A percentile compares a stretch with the other conserved stretches of the same genome.
phyloP scores from a whole-genome alignment of 2,329 filamentous ascomycete genomes.

The Nemania serpens region DNA sequence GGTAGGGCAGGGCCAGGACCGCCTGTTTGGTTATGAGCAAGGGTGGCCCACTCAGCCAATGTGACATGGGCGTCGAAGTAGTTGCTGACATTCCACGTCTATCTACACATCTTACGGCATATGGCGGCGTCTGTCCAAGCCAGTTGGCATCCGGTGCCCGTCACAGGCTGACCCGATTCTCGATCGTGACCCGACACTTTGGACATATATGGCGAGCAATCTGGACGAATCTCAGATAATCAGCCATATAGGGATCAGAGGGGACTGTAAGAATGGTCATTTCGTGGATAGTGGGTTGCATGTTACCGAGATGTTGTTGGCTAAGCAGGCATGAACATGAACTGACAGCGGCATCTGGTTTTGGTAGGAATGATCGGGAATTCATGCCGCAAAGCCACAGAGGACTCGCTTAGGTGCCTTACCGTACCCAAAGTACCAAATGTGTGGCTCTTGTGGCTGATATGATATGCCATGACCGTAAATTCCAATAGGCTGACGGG shows the following conservation, averaged over 20 bases:
- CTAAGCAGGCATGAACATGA: too few species aligned
- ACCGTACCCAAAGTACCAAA: too few species aligned
- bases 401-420: too few species aligned
- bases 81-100: conserved; percentile 13
- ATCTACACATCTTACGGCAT: conserved; percentile 16
- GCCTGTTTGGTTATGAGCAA: not conserved
- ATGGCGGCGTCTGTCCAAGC: not conserved
- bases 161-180: not conserved
- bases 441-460: conserved; percentile 3
- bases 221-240: not conserved
- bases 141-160: not conserved
- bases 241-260: not conserved
- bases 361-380: too few species aligned
- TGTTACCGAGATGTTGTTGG: too few species aligned
- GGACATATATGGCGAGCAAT: not conserved
- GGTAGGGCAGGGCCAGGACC: conserved; percentile 1
- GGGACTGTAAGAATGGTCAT: not conserved
- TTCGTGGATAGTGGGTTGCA: not conserved
- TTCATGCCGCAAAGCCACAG: too few species aligned
- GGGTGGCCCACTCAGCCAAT: not conserved
- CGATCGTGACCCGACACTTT: not conserved
- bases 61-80: not conserved
- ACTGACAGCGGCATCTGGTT: too few species aligned
- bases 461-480: not conserved
- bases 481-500: not conserved